Percentiles rank a stretch among this genome's conserved stretches.
These are phyloP conservation scores for Scenedesmus sp. DNA, from an alignment of 163 green algal genomes.

Conservation along the genomic window DNA sequence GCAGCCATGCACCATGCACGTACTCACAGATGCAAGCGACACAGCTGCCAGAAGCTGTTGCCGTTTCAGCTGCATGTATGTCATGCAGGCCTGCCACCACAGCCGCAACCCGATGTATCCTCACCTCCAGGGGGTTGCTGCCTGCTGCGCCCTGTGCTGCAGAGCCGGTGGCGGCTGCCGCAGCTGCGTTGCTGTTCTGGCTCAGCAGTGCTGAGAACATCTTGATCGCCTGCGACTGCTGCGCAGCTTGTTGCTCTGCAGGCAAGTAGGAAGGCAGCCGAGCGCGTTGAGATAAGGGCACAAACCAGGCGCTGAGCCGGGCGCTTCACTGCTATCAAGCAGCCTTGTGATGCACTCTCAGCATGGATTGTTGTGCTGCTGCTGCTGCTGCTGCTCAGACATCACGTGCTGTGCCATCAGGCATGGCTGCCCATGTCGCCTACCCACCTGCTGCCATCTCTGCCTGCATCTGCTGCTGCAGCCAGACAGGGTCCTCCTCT, in stretches of 20 bases:
- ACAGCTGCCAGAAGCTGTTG: background rate
- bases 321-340: too few relatives aligned
- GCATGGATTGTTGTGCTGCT: background rate
- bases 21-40: background rate
- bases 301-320: too few relatives aligned
- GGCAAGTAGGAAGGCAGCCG: background rate
- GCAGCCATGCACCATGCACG: background rate
- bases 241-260: slow-evolving; percentile 47
- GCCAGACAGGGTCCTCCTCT: slow-evolving; percentile 69
- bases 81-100: background rate
- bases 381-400: slow-evolving; percentile 22
- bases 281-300: background rate
- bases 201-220: slow-evolving; percentile 50
- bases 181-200: slow-evolving; percentile 3
- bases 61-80: background rate
- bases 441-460: slow-evolving; percentile 67
- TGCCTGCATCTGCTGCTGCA: slow-evolving; percentile 74
- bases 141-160: background rate
- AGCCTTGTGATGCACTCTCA: too few relatives aligned
- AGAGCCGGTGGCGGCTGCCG: background rate
- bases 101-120: background rate
- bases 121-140: slow-evolving; percentile 29
- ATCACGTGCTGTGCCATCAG: background rate
- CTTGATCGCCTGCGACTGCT: slow-evolving; percentile 63
- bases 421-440: background rate